Base-by-base conservation (phyloP, 1,139 yeast species). In the Lodderomyces jiufengensis region DNA sequence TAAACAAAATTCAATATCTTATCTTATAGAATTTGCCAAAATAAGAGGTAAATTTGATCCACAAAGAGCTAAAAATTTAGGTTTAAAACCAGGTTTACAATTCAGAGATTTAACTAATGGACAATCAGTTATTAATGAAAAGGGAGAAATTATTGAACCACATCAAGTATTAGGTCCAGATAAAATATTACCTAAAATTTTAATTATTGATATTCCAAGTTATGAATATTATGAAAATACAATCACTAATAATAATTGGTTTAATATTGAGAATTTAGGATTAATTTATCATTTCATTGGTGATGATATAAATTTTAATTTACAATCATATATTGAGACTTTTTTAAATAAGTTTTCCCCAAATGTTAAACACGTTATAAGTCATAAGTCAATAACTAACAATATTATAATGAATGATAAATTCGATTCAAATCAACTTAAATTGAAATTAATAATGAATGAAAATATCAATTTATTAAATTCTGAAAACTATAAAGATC, bases 201-300 rank as follows among this genome's bases (percentile, higher is more conserved):
- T 88, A 31, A 66, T 92, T 3, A 51, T 92, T 9, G 97, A 92
- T 53, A 75, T 90, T 23, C 96, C 97, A 0, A 62, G 67, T 20
- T 39, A 43, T 0, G 56, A 54, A 0, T 85, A 80, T 49, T 52
- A 86, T n/a, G 50, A 59, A 0, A 63, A 68, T 32, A 69, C 80
- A 1, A 18, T 74, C 1, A 36, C 43, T 0, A 54, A 61, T 27
- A 53, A 56, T 4, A 54, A 61, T 44, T 58, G 63, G 58, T 57
- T 57, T 30, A 41, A 40, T 4, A 55, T 60, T 4, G 53, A 52
- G 24, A 71, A 65, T 7, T 50, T 75, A 13, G 76, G 78, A 1
- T 57, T 76, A 3, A 83, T 87, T 2, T 87, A 85, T 54, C 95
- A 86, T 56, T 74, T 87, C 41, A 60, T 90, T 31, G 95, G 84